Base-by-base conservation (phyloP, 257 asterid genomes). In the Przewalskia tangutica region DNA sequence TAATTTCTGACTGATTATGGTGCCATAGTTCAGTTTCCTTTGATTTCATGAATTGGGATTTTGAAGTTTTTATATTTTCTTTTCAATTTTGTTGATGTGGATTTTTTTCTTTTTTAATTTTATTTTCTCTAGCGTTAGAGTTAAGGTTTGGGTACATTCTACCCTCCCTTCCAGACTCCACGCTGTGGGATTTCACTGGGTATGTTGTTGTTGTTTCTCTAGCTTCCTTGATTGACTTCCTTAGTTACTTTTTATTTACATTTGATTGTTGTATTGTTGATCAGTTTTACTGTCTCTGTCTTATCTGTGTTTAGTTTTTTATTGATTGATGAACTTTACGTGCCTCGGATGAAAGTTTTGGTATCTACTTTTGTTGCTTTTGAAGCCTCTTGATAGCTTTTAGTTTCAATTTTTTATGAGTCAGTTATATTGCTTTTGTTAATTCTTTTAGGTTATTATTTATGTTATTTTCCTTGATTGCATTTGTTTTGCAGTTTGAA, bases 351-450 rank as follows among this genome's bases (percentile, higher is more conserved):
- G 62, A 50, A 23, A 75, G 42, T 75, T 50, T 50, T 75, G 62
- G 80, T 50, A 75, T 75, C 80, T 13, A 23, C 80, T 75, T 73
- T 75, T 75, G 80, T 50, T 75, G 44, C 46, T 4, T 75, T 27
- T 75, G 14, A 75, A 75, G 80, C 44, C 6, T 13, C 62, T 27
- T 75, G 14, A 50, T 10, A 12, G 62, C 62, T 75, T 48, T 75
- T 48, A 8, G 80, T 75, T 75, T 23, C 42, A 23, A 46, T 27
- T 12, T 50, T 75, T 23, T 48, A 13, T 75, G 11, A 13, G 42
- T 23, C 42, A 75, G 46, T 50, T 27, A 27, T 27, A 27, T 27
- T 27, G 32, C 32, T 27, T 6, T 38, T 38, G 5, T 38, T 38
- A 38, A 38, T 38, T 38, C 23, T 50, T 20, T 50, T 27, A 50